Evolutionary conservation across 257 asterid genomes (phyloP), one percentile per base, ranked within the genome.

Genomic region (Verbena officinalis): DNA sequence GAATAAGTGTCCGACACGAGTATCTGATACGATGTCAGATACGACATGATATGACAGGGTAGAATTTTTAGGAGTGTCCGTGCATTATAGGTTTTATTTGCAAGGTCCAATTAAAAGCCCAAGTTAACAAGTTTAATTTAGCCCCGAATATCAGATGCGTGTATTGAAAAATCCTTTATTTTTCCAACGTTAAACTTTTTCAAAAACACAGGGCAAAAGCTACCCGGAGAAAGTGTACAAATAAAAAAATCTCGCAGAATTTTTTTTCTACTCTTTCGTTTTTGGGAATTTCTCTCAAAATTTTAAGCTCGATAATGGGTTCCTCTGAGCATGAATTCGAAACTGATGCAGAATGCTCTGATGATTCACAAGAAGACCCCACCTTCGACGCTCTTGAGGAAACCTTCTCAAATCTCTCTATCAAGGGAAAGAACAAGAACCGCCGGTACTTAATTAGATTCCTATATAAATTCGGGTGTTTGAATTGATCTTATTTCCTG

Each of bases 321-420:
- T 30, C 30, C 8, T 38, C 64, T 20, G 63, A 49, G n/a, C 2
- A 15, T 7, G 85, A 72, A 34, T 77, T 80, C 5, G 86, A 80
- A 43, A 38, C 68, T 13, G 80, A 71, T 31, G 34, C 52, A 5
- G 70, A 62, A 34, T 76, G 72, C 27, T 83, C 96, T 10, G 89
- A 88, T 68, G 89, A 83, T 69, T 80, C 90, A 4, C 75, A 40
- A 22, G 67, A 73, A 8, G 96, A 84, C 30, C 95, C 96, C 19
- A 57, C 46, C 65, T 86, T 86, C 53, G 81, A 70, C 39, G 38
- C 64, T 61, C 46, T 76, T 34, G 91, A 82, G 76, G 88, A 80
- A 40, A 59, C 69, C 34, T 64, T 88, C 43, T 84, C 91, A 15
- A 74, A 75, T 49, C 85, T 91, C 59, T 77, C 93, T 62, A 67